Evolutionary conservation across 2,329 filamentous ascomycete genomes (phyloP).

Genomic region (Pyrenochaeta sp.): DNA sequence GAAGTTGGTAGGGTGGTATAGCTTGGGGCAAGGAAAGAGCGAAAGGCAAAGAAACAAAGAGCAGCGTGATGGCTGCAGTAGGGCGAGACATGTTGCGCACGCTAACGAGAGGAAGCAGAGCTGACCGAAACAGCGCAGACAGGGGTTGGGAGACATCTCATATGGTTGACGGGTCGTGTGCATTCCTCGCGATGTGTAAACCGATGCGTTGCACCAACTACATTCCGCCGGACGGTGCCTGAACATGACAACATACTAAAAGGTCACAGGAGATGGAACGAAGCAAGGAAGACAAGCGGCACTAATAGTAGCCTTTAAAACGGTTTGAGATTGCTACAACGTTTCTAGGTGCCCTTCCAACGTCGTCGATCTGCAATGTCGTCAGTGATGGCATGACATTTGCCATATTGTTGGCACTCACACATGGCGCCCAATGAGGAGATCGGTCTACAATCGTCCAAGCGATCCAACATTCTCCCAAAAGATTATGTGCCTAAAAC

Average conservation of each 20-base stretch:
- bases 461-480: neutral
- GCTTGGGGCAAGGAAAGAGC: constrained; percentile 17
- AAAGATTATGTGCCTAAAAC: neutral
- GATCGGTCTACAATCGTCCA: neutral
- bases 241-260: neutral
- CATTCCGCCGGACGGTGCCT: constrained; percentile 19
- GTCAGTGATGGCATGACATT: neutral
- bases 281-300: constrained; percentile 4
- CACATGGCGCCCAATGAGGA: neutral
- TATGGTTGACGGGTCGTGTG: constrained; percentile 14
- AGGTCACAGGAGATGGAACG: neutral
- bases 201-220: constrained; percentile 12
- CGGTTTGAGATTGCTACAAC: neutral
- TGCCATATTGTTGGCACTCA: neutral
- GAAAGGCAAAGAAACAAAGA: constrained; percentile 25
- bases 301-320: neutral
- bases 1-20: constrained; percentile 11
- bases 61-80: constrained; percentile 22
- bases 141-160: constrained; percentile 9
- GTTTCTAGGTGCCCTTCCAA: neutral
- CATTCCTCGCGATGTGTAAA: constrained; percentile 26
- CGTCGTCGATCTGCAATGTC: neutral
- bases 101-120: constrained; percentile 15
- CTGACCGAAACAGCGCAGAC: constrained; percentile 9
- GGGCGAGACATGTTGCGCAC: constrained; percentile 29